Evolutionary conservation across 768 basidiomycete genomes (phyloP).

Genomic region (Mycena epipterygia): DNA sequence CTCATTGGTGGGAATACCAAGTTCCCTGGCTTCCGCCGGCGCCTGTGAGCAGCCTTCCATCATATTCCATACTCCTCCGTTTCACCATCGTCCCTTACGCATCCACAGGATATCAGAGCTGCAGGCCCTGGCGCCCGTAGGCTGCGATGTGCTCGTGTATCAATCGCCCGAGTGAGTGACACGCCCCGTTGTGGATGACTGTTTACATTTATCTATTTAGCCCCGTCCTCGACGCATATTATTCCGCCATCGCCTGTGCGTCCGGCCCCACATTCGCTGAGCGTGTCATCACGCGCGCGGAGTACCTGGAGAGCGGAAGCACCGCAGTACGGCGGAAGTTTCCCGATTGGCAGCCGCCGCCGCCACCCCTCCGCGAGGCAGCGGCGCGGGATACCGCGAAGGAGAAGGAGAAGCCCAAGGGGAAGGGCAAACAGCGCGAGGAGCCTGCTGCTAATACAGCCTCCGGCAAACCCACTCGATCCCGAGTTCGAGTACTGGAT

Average conservation of each 20-base stretch:
- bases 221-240: constrained; percentile 76
- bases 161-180: constrained; percentile 78
- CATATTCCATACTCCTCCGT: background rate
- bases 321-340: constrained; percentile 83
- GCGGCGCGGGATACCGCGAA: too few relatives aligned
- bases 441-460: too few relatives aligned
- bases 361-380: background rate
- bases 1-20: constrained; percentile 88
- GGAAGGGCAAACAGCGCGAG: too few relatives aligned
- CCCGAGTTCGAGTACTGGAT: too few relatives aligned
- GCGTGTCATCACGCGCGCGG: constrained; percentile 73
- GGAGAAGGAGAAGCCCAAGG: constrained; percentile 48
- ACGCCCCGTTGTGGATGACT: constrained; percentile 8
- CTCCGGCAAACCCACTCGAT: too few relatives aligned
- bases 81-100: constrained; percentile 7
- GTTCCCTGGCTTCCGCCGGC: constrained; percentile 77
- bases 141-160: constrained; percentile 81
- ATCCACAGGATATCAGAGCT: constrained; percentile 76
- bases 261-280: constrained; percentile 63
- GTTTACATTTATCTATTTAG: constrained; percentile 56
- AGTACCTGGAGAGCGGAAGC: constrained; percentile 89
- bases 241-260: constrained; percentile 71
- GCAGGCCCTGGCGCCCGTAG: constrained; percentile 84
- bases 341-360: constrained; percentile 63
- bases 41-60: constrained; percentile 61